phyloP scores from a whole-genome alignment of 2,329 filamentous ascomycete genomes.

The Colletotrichum higginsianum region DNA sequence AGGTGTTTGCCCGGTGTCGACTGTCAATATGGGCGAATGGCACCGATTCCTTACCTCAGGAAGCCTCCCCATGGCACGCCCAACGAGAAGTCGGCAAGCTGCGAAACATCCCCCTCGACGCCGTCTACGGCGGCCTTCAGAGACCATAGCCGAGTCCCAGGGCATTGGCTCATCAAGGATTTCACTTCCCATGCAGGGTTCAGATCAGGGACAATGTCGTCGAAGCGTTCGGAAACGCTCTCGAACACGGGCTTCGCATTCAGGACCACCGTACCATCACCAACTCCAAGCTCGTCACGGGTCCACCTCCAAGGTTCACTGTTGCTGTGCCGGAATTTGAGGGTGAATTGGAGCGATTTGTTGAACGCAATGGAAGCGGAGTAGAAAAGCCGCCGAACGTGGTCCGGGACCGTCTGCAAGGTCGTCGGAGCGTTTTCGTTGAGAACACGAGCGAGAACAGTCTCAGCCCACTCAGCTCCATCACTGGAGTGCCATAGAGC shows the following conservation, averaged over 20 bases:
- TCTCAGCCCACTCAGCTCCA: conserved; percentile 70
- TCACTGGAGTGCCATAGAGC: conserved; percentile 80
- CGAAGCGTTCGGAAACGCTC: conserved; percentile 58
- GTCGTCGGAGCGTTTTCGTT: conserved; percentile 59
- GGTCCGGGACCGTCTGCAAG: conserved; percentile 58
- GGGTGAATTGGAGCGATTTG: conserved; percentile 73
- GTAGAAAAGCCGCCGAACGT: conserved; percentile 36
- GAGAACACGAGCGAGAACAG: conserved; percentile 51
- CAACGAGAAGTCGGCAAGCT: conserved; percentile 69
- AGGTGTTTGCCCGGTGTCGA: neutral
- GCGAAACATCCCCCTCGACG: conserved; percentile 71
- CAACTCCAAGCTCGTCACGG: conserved; percentile 73
- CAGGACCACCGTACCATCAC: conserved; percentile 75
- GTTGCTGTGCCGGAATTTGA: conserved; percentile 74
- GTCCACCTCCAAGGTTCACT: conserved; percentile 78
- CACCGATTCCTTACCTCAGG: conserved; percentile 60
- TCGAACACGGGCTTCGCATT: conserved; percentile 49
- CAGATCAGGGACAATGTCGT: conserved; percentile 70
- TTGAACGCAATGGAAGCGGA: conserved; percentile 58
- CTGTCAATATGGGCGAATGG: neutral
- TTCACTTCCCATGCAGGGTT: conserved; percentile 69
- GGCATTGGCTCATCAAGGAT: conserved; percentile 74
- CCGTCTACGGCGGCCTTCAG: conserved; percentile 70
- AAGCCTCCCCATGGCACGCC: conserved; percentile 74
- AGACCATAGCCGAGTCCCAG: conserved; percentile 80